phyloP scores from a whole-genome alignment of 352 stramenopile species.

The Phytopythium delawarense region DNA sequence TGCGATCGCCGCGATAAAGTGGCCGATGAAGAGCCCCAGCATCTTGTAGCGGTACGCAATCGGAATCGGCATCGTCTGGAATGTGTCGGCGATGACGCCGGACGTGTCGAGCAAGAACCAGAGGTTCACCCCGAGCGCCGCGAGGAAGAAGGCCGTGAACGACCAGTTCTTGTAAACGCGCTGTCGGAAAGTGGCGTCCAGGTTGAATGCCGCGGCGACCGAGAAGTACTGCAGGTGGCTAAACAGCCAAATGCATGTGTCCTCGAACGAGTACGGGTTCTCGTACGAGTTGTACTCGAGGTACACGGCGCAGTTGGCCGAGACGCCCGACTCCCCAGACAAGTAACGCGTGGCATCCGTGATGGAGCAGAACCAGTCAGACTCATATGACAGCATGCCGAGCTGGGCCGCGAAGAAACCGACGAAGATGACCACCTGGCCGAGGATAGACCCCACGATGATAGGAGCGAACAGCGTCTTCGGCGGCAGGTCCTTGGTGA shows the following conservation, averaged over 20 bases:
- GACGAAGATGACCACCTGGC: slow-evolving; percentile 44
- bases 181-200: slow-evolving; percentile 46
- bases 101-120: slow-evolving; percentile 50
- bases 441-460: slow-evolving; percentile 44
- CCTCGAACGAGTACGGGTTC: slow-evolving; percentile 37
- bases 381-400: slow-evolving; percentile 15
- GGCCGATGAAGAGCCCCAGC: slow-evolving; percentile 33
- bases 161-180: slow-evolving; percentile 41
- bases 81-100: slow-evolving; percentile 25
- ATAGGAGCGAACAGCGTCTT: slow-evolving; percentile 42
- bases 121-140: slow-evolving; percentile 32
- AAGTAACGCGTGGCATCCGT: slow-evolving; percentile 25
- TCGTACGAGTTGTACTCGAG: slow-evolving; percentile 30
- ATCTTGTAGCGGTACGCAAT: slow-evolving; percentile 34
- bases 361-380: slow-evolving; percentile 45
- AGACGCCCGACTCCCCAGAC: slow-evolving; percentile 11
- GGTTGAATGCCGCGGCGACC: slow-evolving; percentile 51
- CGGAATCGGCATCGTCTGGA: slow-evolving; percentile 44
- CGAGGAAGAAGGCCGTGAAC: slow-evolving; percentile 26
- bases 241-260: slow-evolving; percentile 54
- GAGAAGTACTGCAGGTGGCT: slow-evolving; percentile 48
- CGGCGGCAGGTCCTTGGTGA: slow-evolving; percentile 33
- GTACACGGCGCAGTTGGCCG: slow-evolving; percentile 33
- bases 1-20: slow-evolving; percentile 17
- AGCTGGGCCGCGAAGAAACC: slow-evolving; percentile 41